Base-by-base conservation (phyloP, 345 rosid species). In the Euclidium syriacum region DNA sequence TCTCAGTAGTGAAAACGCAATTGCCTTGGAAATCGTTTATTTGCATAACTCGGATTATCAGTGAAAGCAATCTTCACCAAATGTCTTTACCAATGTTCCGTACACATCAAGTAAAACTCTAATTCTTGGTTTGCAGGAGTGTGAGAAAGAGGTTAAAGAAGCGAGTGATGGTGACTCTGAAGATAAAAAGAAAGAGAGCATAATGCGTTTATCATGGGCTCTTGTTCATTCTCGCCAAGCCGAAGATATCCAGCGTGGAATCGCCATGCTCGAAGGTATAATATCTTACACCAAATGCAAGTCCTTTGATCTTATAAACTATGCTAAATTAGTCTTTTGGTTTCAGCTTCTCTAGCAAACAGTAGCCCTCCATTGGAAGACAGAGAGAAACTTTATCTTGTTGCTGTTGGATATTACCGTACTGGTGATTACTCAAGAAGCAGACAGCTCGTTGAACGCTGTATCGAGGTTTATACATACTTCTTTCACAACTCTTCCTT, bases 161-260 rank as follows among this genome's bases (percentile, higher is more conserved):
- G 81, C 88, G 30, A 60, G 59, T 12, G 69, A 81, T 43, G 81
- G 72, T 42, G 77, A 55, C 38, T 80, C 90, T 0, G 89, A 85
- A 48, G 80, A 83, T 12, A 49, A 44, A 29, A 84, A 83, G 73
- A 79, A 58, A 41, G 87, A 86, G 35, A 75, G 86, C 77, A 71
- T 86, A 6, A 89, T 83, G 88, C 55, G 95, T n/a, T 73, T 89
- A 58, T 86, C 96, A 7, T 89, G 96, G 96, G 86, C 91, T 19
- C 95, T 89, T 60, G 95, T 83, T 68, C 96, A 86, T 69, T 89
- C 96, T 7, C 77, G 77, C 8, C 85, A 82, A 63, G 55, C 80
- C 2, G 96, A 83, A 71, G 86, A 86, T 51, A 82, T 84, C 51
- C 95, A 84, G 54, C 91, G 95, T 15, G 96, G 91, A 33, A 73